Evolutionary conservation across 2,329 filamentous ascomycete genomes (phyloP), one percentile per base, ranked within the genome.

Genomic region (Ceratocystis cubensis): DNA sequence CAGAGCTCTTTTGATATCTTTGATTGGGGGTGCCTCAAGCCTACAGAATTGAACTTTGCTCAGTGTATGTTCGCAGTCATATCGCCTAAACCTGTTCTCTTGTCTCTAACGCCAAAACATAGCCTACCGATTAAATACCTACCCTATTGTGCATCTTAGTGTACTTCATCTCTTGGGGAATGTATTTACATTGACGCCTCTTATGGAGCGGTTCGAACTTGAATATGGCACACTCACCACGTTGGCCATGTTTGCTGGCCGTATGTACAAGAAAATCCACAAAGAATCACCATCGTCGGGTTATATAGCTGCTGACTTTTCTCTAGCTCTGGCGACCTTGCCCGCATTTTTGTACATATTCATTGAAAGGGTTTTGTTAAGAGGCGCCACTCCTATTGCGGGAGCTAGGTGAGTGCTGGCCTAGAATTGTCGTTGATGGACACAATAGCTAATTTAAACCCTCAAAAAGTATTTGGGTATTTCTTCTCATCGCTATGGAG

Each of bases 71-170:
- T 17, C 3, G 20, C 30, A 25, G 37, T 46, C 37, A 25, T 22
- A 46, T 15, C 61, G 8, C 15, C 48, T 20, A 15, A 28, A 25
- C 8, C 10, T 15, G 20, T 28, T 53, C 3, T 25, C 22, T 25
- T 53, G 7, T 6, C 22, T 53, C 48, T 53, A 53, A 53, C 48
- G 2, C 22, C 8, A 10, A 53, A 5, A 28, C 17, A 64, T 74
- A 96, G 92, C 96, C 78, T 93, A 96, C 76, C 87, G 94, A 69
- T 82, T 96, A 45, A 96, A 96, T 74, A 95, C 93, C 0, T 99
- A 91, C 73, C 91, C 92, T 0, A 79, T 99, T 66, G 85, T 96
- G 68, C 94, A 99, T 74, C 76, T 85, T 57, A 88, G 88, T 71
- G 82, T 95, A 74, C 79, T 96, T 71, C 94, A 97, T 76, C 82